Evolutionary conservation across 2,329 filamentous ascomycete genomes (phyloP), one percentile per base, ranked within the genome.

Genomic region (Sordariomycetes sp.): DNA sequence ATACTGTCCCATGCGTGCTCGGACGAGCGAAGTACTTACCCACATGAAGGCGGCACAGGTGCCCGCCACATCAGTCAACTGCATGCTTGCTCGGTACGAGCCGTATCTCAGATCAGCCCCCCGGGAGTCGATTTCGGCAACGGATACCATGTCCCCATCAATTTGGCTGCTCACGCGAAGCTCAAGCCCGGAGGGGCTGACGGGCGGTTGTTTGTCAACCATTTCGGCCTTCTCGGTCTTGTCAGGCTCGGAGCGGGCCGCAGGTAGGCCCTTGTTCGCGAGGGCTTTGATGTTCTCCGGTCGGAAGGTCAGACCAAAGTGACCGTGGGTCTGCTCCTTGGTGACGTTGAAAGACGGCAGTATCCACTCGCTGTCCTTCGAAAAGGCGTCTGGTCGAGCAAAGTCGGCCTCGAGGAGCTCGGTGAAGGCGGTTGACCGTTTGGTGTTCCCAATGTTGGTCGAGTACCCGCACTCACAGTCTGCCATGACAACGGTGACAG

Each of bases 21-120:
- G n/a, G 7, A 22, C n/a, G n/a, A 13, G 8, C 20, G 10, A 22
- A 50, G 51, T 15, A 64, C 72, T 63, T 65, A 88, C 84, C 82
- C 86, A 92, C 69, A 90, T 91, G 70, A 91, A 90, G 7, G 87
- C 87, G 34, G 80, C 83, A 66, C 87, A 91, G 1, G 88, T 91
- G 28, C 87, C 87, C 1, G 74, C 70, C 7, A 79, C 71, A 45
- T 70, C 69, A 0, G 83, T 81, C 58, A 86, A 68, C 68, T 82
- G 86, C 73, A 90, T 84, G 39, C 78, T 79, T 2, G 82, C 80
- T 20, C 87, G 74, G 63, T 85, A 91, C 25, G 79, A 85, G 2
- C 88, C 88, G 65, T 82, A 87, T n/a, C 80, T 70, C 63, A 89
- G 73, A 64, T 91, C 84, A 10, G 74, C 67, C 22, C 84, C 74